Evolutionary conservation across 176 grass and related monocot genomes (phyloP), one percentile per base, ranked within the genome.

Genomic region (Bonia amplexicaulis): DNA sequence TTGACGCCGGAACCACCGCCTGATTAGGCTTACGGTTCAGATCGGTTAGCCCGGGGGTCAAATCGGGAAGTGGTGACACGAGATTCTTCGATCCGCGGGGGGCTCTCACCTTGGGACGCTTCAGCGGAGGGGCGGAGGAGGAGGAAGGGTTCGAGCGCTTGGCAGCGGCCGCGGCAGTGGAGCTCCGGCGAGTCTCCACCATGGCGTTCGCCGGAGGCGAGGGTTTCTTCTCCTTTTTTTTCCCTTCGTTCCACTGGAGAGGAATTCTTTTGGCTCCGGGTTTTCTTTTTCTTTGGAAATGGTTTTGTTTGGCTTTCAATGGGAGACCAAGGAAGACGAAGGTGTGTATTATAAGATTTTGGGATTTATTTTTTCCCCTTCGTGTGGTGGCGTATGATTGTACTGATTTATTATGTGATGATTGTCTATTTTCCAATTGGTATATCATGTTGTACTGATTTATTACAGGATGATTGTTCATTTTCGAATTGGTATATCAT

Each of bases 101-200:
- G 59, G 14, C 7, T 80, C 96, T 85, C 86, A 99, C 97, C 97
- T 99, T 99, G 65, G 85, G 61, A 13, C 97, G 91, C 87, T 99
- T 99, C 12, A 88, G 82, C 7, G 83, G 27, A 71, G 91, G 89
- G 20, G 88, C 80, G 12, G 93, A 88, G 12, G 91, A 77, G 31
- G 93, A 86, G 7, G 91, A 84, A 6, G 89, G 67, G 2, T 85
- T 26, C 14, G 91, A 68, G 42, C 77, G 90, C 88, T 89, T 94
- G 65, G 76, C 74, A 44, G 88, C 85, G 42, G 82, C 78, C 41
- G 86, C 81, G 69, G 91, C 77, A 15, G 89, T 86, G 73, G 93
- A 99, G 88, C 93, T 96, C 76, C 97, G 97, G 84, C 97, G 87
- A 74, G 97, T 99, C 87, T 96, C 97, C 69, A 99, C 97, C 97